These are phyloP conservation scores for Fusarium anthophilum DNA, from an alignment of 2,329 filamentous ascomycete species.

Conservation along the genomic window DNA sequence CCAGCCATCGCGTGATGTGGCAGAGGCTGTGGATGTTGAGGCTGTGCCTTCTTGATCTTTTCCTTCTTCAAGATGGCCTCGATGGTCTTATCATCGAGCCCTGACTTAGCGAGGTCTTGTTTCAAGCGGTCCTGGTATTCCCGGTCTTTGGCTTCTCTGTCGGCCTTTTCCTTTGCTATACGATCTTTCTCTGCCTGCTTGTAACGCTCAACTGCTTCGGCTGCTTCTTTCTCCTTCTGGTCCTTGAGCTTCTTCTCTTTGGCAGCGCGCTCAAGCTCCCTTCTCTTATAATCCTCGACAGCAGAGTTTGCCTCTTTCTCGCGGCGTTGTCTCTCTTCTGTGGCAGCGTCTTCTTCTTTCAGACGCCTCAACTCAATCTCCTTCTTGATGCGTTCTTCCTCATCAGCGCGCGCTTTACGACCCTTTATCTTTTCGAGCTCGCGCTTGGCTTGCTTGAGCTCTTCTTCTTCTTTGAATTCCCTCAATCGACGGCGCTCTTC, in stretches of 20 bases:
- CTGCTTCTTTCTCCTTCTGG: slow-evolving; percentile 59
- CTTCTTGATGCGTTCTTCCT: slow-evolving; percentile 61
- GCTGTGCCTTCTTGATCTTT: slow-evolving; percentile 51
- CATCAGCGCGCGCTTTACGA: slow-evolving; percentile 57
- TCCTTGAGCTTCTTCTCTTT: slow-evolving; percentile 60
- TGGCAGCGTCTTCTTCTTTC: slow-evolving; percentile 54
- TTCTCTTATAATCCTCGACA: slow-evolving; percentile 61
- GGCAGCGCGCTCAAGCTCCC: slow-evolving; percentile 55
- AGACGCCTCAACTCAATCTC: slow-evolving; percentile 62
- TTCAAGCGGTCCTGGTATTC: slow-evolving; percentile 66
- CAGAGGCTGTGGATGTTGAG: slow-evolving; percentile 6
- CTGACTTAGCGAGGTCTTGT: slow-evolving; percentile 66
- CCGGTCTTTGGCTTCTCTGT: slow-evolving; percentile 52
- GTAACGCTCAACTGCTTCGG: slow-evolving; percentile 61
- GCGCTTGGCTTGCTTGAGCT: slow-evolving; percentile 59
- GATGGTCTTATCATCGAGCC: slow-evolving; percentile 68
- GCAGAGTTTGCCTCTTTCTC: slow-evolving; percentile 61
- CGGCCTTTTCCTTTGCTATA: slow-evolving; percentile 57
- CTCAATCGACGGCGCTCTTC: slow-evolving; percentile 50
- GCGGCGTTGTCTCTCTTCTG: slow-evolving; percentile 47
- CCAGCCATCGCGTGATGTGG: slow-evolving; percentile 10
- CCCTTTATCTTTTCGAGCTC: slow-evolving; percentile 59
- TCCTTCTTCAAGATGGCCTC: slow-evolving; percentile 67
- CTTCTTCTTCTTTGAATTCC: slow-evolving; percentile 53
- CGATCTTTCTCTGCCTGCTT: slow-evolving; percentile 58